Conservation (phyloP, 1,139 yeast species). For the Yamadazyma epiphylla region DNA sequence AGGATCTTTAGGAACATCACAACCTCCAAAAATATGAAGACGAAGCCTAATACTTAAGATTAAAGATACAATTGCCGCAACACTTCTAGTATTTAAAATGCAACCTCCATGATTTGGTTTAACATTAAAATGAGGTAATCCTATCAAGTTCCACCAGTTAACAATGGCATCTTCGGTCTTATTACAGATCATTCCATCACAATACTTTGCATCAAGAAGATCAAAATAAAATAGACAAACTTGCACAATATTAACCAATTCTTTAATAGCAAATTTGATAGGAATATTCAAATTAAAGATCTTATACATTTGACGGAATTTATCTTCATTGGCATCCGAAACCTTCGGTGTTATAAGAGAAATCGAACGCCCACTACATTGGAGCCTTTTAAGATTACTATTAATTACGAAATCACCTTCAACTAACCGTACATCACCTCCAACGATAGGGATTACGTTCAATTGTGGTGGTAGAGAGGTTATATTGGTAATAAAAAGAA, state of each 20-base stretch:
- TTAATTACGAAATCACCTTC: slow-evolving; percentile 65
- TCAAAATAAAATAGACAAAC: slow-evolving; percentile 75
- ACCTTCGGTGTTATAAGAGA: slow-evolving; percentile 60
- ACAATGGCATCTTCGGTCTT: slow-evolving; percentile 68
- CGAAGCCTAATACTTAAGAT: slow-evolving; percentile 65
- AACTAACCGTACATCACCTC: slow-evolving; percentile 53
- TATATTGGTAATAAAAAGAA: slow-evolving; percentile 74
- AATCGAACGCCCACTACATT: slow-evolving; percentile 84
- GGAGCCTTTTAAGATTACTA: slow-evolving; percentile 69
- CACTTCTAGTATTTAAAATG: slow-evolving; percentile 60
- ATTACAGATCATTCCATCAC: slow-evolving; percentile 82
- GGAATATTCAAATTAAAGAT: slow-evolving; percentile 47
- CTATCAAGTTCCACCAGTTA: slow-evolving; percentile 82
- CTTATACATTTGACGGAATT: slow-evolving; percentile 73
- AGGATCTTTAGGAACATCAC: slow-evolving; percentile 84
- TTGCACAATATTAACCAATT: slow-evolving; percentile 71
- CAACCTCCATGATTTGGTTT: slow-evolving; percentile 48
- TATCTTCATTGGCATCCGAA: slow-evolving; percentile 75
- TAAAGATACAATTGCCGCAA: slow-evolving; percentile 60
- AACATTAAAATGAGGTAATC: slow-evolving; percentile 54
- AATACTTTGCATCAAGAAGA: slow-evolving; percentile 60
- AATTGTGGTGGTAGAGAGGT: slow-evolving; percentile 76
- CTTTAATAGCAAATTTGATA: slow-evolving; percentile 65
- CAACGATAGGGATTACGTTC: slow-evolving; percentile 65
- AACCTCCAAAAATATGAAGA: slow-evolving; percentile 61